Percentiles rank a stretch among this genome's conserved stretches.
Conservation (phyloP, 1,284 basidiomycete species). For the Acaromyces ingoldii region DNA sequence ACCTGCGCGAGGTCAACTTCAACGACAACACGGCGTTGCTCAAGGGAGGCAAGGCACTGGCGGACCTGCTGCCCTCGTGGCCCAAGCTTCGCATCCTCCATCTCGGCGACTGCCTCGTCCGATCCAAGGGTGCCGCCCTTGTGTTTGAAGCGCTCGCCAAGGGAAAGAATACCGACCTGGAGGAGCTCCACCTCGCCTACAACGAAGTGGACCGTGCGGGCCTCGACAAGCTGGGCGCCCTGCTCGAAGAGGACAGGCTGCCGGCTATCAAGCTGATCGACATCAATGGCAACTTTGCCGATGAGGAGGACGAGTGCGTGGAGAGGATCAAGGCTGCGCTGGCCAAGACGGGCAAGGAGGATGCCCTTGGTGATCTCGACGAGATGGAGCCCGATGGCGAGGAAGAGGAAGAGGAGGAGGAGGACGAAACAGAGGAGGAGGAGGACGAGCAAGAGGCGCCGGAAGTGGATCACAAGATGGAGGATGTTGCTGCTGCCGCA, state of each 20-base stretch:
- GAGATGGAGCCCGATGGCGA: slow-evolving; percentile 50
- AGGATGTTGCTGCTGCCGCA: slow-evolving; percentile 9
- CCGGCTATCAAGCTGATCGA: slow-evolving; percentile 32
- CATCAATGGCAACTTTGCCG: slow-evolving; percentile 50
- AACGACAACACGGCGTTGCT: slow-evolving; percentile 91
- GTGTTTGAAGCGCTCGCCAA: slow-evolving; percentile 34
- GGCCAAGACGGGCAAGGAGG: slow-evolving; percentile 34
- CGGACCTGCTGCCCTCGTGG: slow-evolving; percentile 65
- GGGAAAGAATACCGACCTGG: slow-evolving; percentile 33
- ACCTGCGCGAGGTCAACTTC: slow-evolving; percentile 75
- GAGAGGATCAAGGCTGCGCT: slow-evolving; percentile 36
- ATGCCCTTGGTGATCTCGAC: slow-evolving; percentile 42
- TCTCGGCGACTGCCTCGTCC: slow-evolving; percentile 85
- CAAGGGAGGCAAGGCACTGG: slow-evolving; percentile 70
- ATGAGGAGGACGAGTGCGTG: slow-evolving; percentile 48
- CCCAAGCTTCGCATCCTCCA: slow-evolving; percentile 71
- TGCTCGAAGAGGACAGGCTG: slow-evolving; percentile 19
- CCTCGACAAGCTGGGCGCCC: slow-evolving; percentile 20
- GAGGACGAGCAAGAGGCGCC: slow-evolving; percentile 11
- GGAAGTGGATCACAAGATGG: neutral
- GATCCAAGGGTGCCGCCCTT: slow-evolving; percentile 55
- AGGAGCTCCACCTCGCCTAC: slow-evolving; percentile 44
- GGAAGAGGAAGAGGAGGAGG: slow-evolving; percentile 31
- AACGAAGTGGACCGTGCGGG: slow-evolving; percentile 43
- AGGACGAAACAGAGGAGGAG: slow-evolving; percentile 18